Base-by-base conservation (phyloP, 225 moss, liverwort and hornwort genomes). In the Lunularia cruciata region DNA sequence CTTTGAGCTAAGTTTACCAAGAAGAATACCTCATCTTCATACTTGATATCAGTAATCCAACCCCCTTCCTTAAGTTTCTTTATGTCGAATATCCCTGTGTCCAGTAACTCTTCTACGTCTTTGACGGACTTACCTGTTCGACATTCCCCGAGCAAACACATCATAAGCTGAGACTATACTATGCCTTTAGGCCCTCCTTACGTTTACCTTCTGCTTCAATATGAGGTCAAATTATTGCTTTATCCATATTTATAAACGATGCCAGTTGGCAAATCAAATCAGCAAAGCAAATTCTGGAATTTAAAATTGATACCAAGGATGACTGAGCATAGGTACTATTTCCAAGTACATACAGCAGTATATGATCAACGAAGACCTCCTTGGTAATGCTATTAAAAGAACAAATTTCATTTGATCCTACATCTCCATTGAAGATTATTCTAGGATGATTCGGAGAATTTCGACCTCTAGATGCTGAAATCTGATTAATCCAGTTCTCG, bases 21-120 rank as follows among this genome's bases (percentile, higher is more conserved):
- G n/a, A n/a, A 40, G 51, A 28, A 32, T 72, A 96, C 93, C 93
- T 98, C 90, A 62, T 98, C 93, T 71, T 83, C 89, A 69, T 93
- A 98, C 65, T 98, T 93, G 52, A 98, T 84, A 63, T 89, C 90
- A 55, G 91, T 88, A 65, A 98, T 84, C 96, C 96, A 98, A 47
- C 93, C 89, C 56, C 76, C 86, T 79, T 85, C 83, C 83, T 91
- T 98, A 8, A 98, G 83, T n/a, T 80, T 71, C 5, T 83, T 75
- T 45, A 93, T 82, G 71, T 86, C 87, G 63, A 79, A 89, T 27
- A 89, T 70, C 64, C 93, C 96, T 55, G 85, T 69, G 73, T 98
- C 81, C 63, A 98, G 83, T 42, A 98, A 72, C 35, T 80, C 83
- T 78, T 92, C 87, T 68, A 98, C 76, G 18, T 98, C 93, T 83